Evolutionary conservation across 345 rosid species (phyloP).

Genomic region (Cochlearia excelsa): DNA sequence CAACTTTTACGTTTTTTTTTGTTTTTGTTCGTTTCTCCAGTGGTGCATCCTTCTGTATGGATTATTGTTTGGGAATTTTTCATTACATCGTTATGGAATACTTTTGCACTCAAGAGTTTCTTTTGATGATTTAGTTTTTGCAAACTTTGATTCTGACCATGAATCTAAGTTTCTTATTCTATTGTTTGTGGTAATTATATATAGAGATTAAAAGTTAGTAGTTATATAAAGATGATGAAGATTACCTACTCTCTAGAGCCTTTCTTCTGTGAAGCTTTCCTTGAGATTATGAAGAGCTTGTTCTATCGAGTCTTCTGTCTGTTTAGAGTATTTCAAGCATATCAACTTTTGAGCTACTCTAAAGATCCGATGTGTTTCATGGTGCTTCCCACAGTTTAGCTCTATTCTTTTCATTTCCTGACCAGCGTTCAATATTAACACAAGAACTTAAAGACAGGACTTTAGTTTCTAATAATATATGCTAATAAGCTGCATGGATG

Average conservation of each 20-base stretch:
- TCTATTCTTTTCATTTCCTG: constrained; percentile 74
- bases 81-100: neutral
- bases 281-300: constrained; percentile 66
- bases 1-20: constrained; percentile 2
- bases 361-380: constrained; percentile 46
- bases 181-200: neutral
- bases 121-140: constrained; percentile 16
- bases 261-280: constrained; percentile 47
- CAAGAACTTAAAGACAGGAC: neutral
- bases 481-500: no score
- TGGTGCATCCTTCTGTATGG: constrained; percentile 28
- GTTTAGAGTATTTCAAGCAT: constrained; percentile 71
- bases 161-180: constrained; percentile 1
- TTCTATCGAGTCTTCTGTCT: constrained; percentile 60
- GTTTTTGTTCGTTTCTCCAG: neutral
- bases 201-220: no score
- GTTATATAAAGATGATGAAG: no score
- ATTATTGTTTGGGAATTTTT: constrained; percentile 15
- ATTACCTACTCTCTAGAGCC: constrained; percentile 21
- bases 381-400: constrained; percentile 50
- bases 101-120: constrained; percentile 14
- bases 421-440: neutral
- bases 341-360: constrained; percentile 59
- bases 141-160: neutral
- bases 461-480: no score